phyloP scores from a whole-genome alignment of 1,284 basidiomycete genomes.

The Anthracocystis setariae region DNA sequence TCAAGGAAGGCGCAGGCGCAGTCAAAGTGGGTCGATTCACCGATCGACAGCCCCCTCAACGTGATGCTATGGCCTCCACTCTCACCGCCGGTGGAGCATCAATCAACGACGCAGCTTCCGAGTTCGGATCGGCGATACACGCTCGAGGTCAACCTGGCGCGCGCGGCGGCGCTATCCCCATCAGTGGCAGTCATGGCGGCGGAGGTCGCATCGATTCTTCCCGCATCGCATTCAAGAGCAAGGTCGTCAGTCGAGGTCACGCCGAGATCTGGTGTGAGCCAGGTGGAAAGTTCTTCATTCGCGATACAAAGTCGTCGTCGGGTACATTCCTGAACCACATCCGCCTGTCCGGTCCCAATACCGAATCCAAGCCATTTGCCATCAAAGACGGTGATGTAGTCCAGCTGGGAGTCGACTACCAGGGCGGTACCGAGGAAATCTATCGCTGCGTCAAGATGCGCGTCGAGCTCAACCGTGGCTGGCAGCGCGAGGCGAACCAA shows the following conservation, averaged over 20 bases:
- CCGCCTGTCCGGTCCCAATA: conserved; percentile 82
- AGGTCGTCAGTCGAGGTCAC: conserved; percentile 92
- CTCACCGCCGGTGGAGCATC: conserved; percentile 6
- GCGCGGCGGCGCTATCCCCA: conserved; percentile 44
- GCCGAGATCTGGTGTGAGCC: conserved; percentile 88
- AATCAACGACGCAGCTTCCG: conserved; percentile 9
- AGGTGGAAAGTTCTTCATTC: conserved; percentile 80
- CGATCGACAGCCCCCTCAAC: conserved; percentile 70
- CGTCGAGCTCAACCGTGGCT: conserved; percentile 82
- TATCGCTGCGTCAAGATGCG: conserved; percentile 98
- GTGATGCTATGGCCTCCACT: conserved; percentile 16
- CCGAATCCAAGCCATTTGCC: conserved; percentile 77
- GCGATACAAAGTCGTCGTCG: conserved; percentile 87
- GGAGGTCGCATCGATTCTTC: conserved; percentile 57
- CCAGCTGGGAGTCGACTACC: conserved; percentile 97
- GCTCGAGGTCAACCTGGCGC: conserved; percentile 44
- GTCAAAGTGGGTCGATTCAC: conserved; percentile 92
- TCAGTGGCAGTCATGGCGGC: conserved; percentile 72
- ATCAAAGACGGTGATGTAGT: conserved; percentile 94
- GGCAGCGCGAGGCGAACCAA: conserved; percentile 86
- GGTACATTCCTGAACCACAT: conserved; percentile 98
- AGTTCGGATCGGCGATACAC: conserved; percentile 18
- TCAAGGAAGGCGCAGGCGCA: conserved; percentile 71
- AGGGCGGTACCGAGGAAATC: conserved; percentile 95
- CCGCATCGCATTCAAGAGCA: conserved; percentile 87